Conservation (phyloP, 2,329 filamentous ascomycete species). For the Scedosporium minutisporum region DNA sequence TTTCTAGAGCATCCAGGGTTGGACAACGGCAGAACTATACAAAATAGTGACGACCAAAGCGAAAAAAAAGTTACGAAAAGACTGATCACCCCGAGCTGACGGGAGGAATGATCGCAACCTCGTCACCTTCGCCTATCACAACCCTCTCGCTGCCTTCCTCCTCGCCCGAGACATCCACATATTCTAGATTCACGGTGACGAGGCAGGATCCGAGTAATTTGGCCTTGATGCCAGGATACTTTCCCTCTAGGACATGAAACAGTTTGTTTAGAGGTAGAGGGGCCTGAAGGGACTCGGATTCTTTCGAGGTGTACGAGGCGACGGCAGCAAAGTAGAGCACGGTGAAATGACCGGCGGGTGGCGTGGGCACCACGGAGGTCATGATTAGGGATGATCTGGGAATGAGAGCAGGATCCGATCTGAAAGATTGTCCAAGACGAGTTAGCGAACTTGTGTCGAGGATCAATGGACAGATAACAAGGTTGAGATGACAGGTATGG, state of each 20-base stretch:
- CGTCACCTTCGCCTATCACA: constrained; percentile 62
- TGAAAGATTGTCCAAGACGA: neutral
- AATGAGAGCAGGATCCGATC: neutral
- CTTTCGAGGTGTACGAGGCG: constrained; percentile 58
- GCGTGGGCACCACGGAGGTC: constrained; percentile 27
- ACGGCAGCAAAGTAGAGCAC: constrained; percentile 77
- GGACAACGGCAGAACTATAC: no score
- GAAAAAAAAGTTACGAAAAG: neutral
- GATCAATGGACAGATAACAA: constrained; percentile 5
- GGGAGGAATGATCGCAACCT: constrained; percentile 80
- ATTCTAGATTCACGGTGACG: constrained; percentile 72
- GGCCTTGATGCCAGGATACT: constrained; percentile 58
- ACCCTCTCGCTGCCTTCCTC: constrained; percentile 27
- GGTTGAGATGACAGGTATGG: constrained; percentile 17
- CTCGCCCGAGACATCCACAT: constrained; percentile 44
- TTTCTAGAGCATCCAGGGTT: no score
- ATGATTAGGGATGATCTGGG: constrained; percentile 15
- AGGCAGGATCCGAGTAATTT: constrained; percentile 64
- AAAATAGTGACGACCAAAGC: no score
- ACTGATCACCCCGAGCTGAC: constrained; percentile 73
- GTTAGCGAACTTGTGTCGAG: constrained; percentile 12
- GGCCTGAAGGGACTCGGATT: constrained; percentile 55
- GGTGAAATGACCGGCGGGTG: constrained; percentile 53
- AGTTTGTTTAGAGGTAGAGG: constrained; percentile 54
- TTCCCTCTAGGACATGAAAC: constrained; percentile 57